Conservation (phyloP, 345 rosid species). For the Hibiscus mutabilis region DNA sequence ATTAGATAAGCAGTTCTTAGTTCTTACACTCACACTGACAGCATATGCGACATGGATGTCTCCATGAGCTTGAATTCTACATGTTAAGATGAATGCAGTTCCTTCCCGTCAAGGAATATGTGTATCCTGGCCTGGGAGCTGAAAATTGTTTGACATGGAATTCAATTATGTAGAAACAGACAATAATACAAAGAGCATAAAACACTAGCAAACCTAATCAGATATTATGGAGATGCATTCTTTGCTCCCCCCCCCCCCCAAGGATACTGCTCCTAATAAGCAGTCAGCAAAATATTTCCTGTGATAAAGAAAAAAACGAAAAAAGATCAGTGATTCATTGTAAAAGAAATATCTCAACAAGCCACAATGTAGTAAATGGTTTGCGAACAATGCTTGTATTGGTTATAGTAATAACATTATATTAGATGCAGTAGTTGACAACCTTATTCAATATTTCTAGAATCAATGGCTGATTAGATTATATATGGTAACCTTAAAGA, state of each 20-base stretch:
- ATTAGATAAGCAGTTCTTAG: not conserved
- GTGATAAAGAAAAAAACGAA: not conserved
- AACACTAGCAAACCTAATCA: not conserved
- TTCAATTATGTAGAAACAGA: not conserved
- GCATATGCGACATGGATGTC: not conserved
- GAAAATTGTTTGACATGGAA: conserved; percentile 1
- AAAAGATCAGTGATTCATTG: not conserved
- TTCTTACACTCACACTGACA: not conserved
- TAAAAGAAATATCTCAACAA: not conserved
- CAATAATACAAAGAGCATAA: not conserved
- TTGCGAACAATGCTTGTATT: not conserved
- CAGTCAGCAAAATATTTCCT: conserved; percentile 8
- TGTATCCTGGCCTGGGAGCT: not conserved
- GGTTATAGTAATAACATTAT: not conserved
- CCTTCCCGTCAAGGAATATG: not conserved
- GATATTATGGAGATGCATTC: not conserved
- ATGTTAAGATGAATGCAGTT: conserved; percentile 6
- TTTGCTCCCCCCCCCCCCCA: not conserved
- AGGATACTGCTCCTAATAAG: not conserved
- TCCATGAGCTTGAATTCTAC: not conserved
- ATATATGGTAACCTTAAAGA: not conserved
- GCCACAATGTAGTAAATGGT: not conserved
- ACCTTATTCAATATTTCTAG: not conserved
- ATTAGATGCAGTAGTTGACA: not conserved
- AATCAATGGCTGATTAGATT: not conserved